Evolutionary conservation across 2,329 filamentous ascomycete genomes (phyloP).

Genomic region (Pseudogymnoascus sp.): DNA sequence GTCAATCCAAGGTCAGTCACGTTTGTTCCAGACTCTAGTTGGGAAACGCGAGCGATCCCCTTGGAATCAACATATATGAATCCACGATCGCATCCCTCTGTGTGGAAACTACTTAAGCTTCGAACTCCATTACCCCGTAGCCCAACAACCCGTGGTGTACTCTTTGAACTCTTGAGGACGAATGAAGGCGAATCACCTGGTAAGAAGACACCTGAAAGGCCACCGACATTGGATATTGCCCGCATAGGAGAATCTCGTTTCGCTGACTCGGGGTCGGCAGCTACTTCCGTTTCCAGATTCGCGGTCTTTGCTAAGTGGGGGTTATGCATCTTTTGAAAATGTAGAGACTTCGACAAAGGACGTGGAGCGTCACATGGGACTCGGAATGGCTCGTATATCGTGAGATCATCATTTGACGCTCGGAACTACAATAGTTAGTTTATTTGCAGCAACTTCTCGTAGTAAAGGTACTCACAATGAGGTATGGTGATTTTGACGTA

Average conservation of each 20-base stretch:
- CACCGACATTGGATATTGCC: constrained; percentile 53
- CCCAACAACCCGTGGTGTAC: constrained; percentile 64
- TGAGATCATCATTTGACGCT: constrained; percentile 71
- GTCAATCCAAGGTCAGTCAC: constrained; percentile 71
- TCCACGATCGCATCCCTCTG: constrained; percentile 66
- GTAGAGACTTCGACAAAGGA: constrained; percentile 40
- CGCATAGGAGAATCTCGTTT: constrained; percentile 37
- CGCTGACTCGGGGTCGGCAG: constrained; percentile 40
- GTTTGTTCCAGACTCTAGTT: constrained; percentile 58
- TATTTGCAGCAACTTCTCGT: neutral
- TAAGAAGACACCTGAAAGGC: constrained; percentile 75
- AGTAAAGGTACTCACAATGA: constrained; percentile 56
- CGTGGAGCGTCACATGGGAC: constrained; percentile 27
- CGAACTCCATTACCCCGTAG: constrained; percentile 62
- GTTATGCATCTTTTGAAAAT: constrained; percentile 71
- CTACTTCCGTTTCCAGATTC: constrained; percentile 38
- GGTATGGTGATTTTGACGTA: constrained; percentile 62
- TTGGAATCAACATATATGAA: constrained; percentile 74
- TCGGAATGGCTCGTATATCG: constrained; percentile 76
- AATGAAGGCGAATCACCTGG: constrained; percentile 74
- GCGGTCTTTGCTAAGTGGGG: constrained; percentile 54
- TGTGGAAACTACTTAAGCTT: constrained; percentile 69
- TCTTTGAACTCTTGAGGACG: constrained; percentile 73
- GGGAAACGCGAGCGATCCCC: constrained; percentile 65
- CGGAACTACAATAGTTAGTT: constrained; percentile 49